Percentiles rank a stretch among this genome's conserved stretches.
Evolutionary conservation across 139 green algal genomes (phyloP).

Genomic region (Spirogloea muscicola): DNA sequence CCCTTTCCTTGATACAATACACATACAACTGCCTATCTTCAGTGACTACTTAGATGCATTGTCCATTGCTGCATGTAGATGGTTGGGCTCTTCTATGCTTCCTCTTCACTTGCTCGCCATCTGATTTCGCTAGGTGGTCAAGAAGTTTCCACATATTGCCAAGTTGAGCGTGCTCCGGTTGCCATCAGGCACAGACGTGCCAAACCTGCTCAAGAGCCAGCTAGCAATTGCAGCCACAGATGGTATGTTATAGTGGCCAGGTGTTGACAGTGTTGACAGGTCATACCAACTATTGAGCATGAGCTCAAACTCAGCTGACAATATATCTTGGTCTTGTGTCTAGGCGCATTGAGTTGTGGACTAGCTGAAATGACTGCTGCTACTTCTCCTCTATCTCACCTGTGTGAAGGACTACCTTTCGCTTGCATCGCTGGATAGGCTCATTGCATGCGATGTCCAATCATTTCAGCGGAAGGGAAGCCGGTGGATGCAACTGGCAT

Average conservation of each 20-base stretch:
- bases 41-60: neutral
- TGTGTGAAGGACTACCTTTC: no score
- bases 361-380: neutral
- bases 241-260: neutral
- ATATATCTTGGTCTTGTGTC: constrained; percentile 1
- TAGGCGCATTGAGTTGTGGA: neutral
- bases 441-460: neutral
- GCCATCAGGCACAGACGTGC: neutral
- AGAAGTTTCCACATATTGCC: constrained; percentile 24
- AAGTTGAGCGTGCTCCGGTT: constrained; percentile 1
- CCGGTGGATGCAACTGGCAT: constrained; percentile 44
- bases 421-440: no score
- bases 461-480: neutral
- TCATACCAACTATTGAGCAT: neutral
- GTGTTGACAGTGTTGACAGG: neutral
- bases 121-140: neutral
- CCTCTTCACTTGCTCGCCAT: neutral
- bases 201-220: constrained; percentile 6
- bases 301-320: constrained; percentile 5
- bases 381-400: neutral
- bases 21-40: neutral
- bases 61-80: neutral
- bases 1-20: neutral
- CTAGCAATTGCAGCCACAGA: neutral
- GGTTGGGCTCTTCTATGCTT: neutral